Conservation (phyloP, 2,329 filamentous ascomycete species). For the Colletotrichum chrysophilum region DNA sequence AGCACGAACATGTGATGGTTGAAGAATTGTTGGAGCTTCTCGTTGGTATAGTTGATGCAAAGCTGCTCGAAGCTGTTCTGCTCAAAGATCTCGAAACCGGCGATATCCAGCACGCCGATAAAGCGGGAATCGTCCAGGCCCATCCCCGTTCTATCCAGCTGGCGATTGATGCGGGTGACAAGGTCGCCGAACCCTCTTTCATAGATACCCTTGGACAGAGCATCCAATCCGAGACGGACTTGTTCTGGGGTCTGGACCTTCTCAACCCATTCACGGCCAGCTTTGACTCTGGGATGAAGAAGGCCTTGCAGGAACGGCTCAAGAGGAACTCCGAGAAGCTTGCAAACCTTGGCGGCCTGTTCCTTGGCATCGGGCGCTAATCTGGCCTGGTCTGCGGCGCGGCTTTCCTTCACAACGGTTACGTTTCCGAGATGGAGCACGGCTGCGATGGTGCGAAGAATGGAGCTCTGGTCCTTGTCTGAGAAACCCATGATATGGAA, state of each 20-base stretch:
- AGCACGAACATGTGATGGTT: slow-evolving; percentile 99
- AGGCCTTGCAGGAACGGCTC: slow-evolving; percentile 89
- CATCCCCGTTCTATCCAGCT: slow-evolving; percentile 83
- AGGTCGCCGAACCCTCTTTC: slow-evolving; percentile 94
- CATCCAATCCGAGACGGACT: slow-evolving; percentile 87
- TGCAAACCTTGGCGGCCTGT: slow-evolving; percentile 80
- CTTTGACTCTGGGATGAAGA: slow-evolving; percentile 92
- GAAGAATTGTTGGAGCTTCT: slow-evolving; percentile 99
- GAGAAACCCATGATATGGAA: slow-evolving; percentile 95
- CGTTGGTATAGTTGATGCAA: slow-evolving; percentile 99
- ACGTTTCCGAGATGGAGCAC: slow-evolving; percentile 95
- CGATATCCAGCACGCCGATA: slow-evolving; percentile 98
- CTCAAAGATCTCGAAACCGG: slow-evolving; percentile 98
- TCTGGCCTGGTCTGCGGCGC: slow-evolving; percentile 88
- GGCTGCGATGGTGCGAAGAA: slow-evolving; percentile 86
- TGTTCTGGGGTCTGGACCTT: slow-evolving; percentile 98
- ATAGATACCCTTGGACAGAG: slow-evolving; percentile 95
- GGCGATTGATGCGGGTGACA: slow-evolving; percentile 88
- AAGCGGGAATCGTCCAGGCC: slow-evolving; percentile 89
- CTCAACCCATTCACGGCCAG: slow-evolving; percentile 96
- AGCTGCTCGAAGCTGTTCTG: slow-evolving; percentile 98
- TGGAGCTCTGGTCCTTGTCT: slow-evolving; percentile 80
- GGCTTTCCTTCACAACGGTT: slow-evolving; percentile 85
- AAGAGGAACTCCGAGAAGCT: slow-evolving; percentile 80
- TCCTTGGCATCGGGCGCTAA: slow-evolving; percentile 76